These are phyloP conservation scores for Xylaria polymorpha DNA, from an alignment of 2,329 filamentous ascomycete species.

Conservation along the genomic window DNA sequence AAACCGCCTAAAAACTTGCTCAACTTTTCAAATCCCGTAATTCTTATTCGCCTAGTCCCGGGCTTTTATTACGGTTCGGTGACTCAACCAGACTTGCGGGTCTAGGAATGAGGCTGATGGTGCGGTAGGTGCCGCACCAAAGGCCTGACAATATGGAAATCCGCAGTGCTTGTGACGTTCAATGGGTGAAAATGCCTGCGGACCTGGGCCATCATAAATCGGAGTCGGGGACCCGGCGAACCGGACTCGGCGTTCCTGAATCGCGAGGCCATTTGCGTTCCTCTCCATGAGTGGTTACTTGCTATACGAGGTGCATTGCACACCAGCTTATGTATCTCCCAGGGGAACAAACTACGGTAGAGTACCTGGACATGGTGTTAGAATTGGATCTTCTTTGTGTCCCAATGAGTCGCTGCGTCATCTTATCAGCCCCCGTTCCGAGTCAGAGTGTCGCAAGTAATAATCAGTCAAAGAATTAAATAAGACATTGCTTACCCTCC, in stretches of 20 bases:
- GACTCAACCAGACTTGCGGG: conserved; percentile 31
- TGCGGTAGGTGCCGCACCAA: conserved; percentile 16
- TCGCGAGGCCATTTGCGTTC: background rate
- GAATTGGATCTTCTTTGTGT: conserved; percentile 17
- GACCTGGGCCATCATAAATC: background rate
- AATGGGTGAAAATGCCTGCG: background rate
- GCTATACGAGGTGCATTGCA: conserved; percentile 33
- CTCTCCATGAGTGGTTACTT: conserved; percentile 29
- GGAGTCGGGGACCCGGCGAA: conserved; percentile 21
- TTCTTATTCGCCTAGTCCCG: conserved; percentile 16
- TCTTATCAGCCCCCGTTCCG: conserved; percentile 18
- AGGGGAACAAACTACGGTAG: background rate
- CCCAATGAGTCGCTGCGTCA: conserved; percentile 16
- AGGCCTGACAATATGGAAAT: background rate
- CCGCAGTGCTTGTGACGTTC: conserved; percentile 8
- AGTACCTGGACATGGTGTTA: conserved; percentile 1
- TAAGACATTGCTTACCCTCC: conserved; percentile 25
- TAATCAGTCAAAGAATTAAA: conserved; percentile 10
- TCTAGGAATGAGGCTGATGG: conserved; percentile 20
- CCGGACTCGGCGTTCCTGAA: conserved; percentile 21
- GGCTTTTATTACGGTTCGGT: background rate
- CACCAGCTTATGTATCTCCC: background rate
- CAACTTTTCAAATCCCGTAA: conserved; percentile 34
- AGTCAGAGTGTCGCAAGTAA: conserved; percentile 5
- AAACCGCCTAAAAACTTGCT: conserved; percentile 19